Base-by-base conservation (phyloP, 2,329 filamentous ascomycete species). In the Pseudogymnoascus sp. region DNA sequence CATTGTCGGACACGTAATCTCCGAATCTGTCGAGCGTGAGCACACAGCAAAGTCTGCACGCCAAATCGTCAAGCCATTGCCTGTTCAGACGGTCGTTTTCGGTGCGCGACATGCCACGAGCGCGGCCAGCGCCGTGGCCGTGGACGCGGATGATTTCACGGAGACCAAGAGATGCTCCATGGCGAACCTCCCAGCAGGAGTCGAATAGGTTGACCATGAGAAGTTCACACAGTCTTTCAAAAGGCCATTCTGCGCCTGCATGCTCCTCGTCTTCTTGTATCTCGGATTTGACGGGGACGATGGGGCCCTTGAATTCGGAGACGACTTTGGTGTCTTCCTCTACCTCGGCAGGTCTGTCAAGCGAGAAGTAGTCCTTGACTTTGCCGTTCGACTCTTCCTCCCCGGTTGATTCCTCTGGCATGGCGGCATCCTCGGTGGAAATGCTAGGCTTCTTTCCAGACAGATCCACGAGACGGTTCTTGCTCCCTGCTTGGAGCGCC, bases 21-120 rank as follows among this genome's bases (percentile, higher is more conserved):
- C 92, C 95, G 72, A 99, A 99, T 62, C 92, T 87, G 76, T 99
- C 94, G 14, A 99, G 85, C 87, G 99, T 97, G 70, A 99, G 88
- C 61, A 99, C 92, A 73, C 91, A 96, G 75, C 92, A 93, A 59
- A 99, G 83, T 25, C 94, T 89, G 71, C 92, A 97, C n/a, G 92
- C 91, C 61, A 99, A 81, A 71, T 99, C 93, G 71, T 97, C 90
- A 18, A 99, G 83, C 92, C 92, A 99, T 72, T 81, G 83, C 65
- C 88, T 84, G 70, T 97, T 99, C 50, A 90, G 79, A 1, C 76
- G 73, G 70, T 96, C 85, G 71, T 99, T 99, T 70, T 95, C 87
- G 28, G 77, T 71, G 67, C 85, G 84, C 8, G 82, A 82, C 73
- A 88, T 93, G 65, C 86, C 88, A 65, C 82, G 85, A 63, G 85